Evolutionary conservation across 495 filamentous ascomycete species (phyloP).

Genomic region (Hyaloscypha bicolor): DNA sequence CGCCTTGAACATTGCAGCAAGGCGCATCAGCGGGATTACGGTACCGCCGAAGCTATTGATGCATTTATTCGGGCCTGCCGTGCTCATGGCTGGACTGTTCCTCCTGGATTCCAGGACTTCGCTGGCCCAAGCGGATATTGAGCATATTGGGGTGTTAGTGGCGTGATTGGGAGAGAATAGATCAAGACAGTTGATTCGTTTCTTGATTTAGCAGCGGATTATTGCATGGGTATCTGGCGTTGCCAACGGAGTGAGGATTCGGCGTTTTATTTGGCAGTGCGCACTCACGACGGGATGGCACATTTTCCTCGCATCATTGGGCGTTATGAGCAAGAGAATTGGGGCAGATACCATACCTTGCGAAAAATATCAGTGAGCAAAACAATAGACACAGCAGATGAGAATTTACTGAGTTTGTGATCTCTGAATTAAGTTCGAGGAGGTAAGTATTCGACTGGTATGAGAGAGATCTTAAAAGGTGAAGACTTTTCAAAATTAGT

Average conservation of each 20-base stretch:
- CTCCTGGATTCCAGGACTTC: slow-evolving; percentile 35
- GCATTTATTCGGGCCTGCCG: slow-evolving; percentile 70
- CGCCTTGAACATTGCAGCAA: slow-evolving; percentile 49
- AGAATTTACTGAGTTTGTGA: neutral
- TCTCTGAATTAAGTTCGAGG: neutral
- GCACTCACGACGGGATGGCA: neutral
- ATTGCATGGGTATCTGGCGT: neutral
- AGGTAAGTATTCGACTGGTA: too few relatives aligned
- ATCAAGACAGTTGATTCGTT: neutral
- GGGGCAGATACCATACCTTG: neutral
- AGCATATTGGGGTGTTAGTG: neutral
- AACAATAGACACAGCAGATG: neutral
- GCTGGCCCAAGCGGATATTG: slow-evolving; percentile 2
- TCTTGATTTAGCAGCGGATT: neutral
- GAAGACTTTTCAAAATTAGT: too few relatives aligned
- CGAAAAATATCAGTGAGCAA: neutral
- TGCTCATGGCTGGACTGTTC: slow-evolving; percentile 66
- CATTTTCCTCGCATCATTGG: neutral
- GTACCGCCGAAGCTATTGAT: slow-evolving; percentile 67
- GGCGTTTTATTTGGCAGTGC: neutral
- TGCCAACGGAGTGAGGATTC: neutral
- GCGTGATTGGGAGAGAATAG: neutral
- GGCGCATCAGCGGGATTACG: slow-evolving; percentile 54
- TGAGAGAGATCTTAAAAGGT: too few relatives aligned
- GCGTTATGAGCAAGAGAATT: neutral